Evolutionary conservation across 108 stramenopile species (phyloP).

Genomic region (Phaeodactylum tricornutum): DNA sequence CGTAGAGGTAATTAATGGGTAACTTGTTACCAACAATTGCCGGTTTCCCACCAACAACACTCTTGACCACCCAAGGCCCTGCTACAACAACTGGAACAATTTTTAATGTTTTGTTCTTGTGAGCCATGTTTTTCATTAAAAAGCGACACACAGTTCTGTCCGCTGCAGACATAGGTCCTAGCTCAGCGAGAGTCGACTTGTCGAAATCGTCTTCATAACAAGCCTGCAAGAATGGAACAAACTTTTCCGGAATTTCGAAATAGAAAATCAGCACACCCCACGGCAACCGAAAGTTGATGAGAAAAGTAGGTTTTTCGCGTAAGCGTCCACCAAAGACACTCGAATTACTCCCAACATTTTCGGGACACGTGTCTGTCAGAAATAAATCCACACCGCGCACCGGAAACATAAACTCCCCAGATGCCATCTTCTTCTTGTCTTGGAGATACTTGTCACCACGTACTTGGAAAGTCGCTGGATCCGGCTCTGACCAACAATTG

Average conservation of each 20-base stretch:
- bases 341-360: conserved; percentile 45
- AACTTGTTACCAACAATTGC: conserved; percentile 70
- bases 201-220: conserved; percentile 27
- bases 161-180: conserved; percentile 31
- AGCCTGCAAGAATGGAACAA: conserved; percentile 49
- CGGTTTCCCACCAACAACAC: conserved; percentile 72
- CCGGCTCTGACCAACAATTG: conserved; percentile 71
- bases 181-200: conserved; percentile 27
- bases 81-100: conserved; percentile 73
- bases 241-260: conserved; percentile 71
- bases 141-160: conserved; percentile 52
- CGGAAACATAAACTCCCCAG: conserved; percentile 48
- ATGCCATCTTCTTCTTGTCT: conserved; percentile 66
- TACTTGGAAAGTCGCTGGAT: conserved; percentile 44
- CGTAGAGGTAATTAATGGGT: conserved; percentile 52
- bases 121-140: conserved; percentile 28
- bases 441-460: conserved; percentile 64
- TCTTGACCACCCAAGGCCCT: conserved; percentile 78
- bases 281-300: conserved; percentile 83
- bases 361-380: conserved; percentile 66
- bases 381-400: conserved; percentile 72
- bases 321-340: conserved; percentile 55
- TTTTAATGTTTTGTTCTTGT: conserved; percentile 55
- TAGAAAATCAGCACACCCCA: conserved; percentile 80
- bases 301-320: conserved; percentile 66